Base-by-base conservation (phyloP, 1,284 basidiomycete species). In the Sporisorium sorghi region DNA sequence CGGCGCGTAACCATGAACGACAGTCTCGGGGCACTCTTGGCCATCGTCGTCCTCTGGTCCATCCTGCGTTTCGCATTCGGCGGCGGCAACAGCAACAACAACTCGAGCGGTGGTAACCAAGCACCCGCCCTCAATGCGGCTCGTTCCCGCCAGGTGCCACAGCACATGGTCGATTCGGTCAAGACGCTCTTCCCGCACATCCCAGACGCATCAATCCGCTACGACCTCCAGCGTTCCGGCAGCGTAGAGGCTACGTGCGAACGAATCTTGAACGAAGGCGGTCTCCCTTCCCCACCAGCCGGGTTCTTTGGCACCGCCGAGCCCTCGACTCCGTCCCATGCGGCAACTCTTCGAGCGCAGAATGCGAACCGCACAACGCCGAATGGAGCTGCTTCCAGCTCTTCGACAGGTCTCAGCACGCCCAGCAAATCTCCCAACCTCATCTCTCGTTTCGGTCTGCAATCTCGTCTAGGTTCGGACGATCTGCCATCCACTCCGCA, bases 161-260 rank as follows among this genome's bases (percentile, higher is more conserved):
- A 78, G 49, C 58, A 76, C 30, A 79, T 75, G 77, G 70, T 82
- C 44, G 76, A 80, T 35, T 59, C 76, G 21, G 78, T 82, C 57
- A 57, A 73, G 55, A 55, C 78, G 28, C 76, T 82, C 56, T 82
- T 82, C 62, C 80, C 80, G 10, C 76, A 82, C 56, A 74, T 82
- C 23, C 59, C 80, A 8, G 78, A 79, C 17, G 70, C 69, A 9
- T 73, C 79, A 6, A 82, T 82, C 14, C 77, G 79, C 17, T 81
- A 78, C 56, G 80, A 82, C 46, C 71, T 82, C 6, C 62, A 72
- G 28, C 56, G 73, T 5, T 73, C 77, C 0, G 76, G 80, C 9
- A 77, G 68, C 33, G 78, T 74, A 2, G 79, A 82, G 58, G 79
- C 62, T 7, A 82, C 80, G 5, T 80, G 78, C 21, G 79, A 82